These are phyloP conservation scores for Cercospora sp. DNA, from an alignment of 2,329 filamentous ascomycete species.

Conservation along the genomic window DNA sequence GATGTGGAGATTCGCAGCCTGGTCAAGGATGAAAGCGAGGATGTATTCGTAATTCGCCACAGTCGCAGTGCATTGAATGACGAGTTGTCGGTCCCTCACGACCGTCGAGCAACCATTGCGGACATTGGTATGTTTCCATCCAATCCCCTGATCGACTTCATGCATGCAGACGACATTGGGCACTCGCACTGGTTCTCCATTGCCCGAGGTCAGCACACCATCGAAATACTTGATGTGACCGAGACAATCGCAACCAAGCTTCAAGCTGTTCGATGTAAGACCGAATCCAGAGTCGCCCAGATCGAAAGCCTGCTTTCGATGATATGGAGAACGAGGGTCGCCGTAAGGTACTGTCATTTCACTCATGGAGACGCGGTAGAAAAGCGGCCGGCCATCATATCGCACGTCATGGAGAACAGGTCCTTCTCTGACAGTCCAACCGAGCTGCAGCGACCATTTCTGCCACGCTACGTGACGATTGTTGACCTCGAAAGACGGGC, in stretches of 20 bases:
- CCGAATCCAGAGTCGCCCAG: conserved; percentile 67
- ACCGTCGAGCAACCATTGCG: no score
- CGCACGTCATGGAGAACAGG: conserved; percentile 59
- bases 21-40: no score
- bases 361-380: conserved; percentile 65
- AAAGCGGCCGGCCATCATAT: conserved; percentile 56
- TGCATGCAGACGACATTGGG: no score
- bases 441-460: conserved; percentile 39
- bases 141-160: no score
- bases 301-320: conserved; percentile 71
- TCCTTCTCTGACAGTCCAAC: no score
- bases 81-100: no score
- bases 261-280: conserved; percentile 67
- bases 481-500: conserved; percentile 63
- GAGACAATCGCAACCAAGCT: conserved; percentile 43
- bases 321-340: conserved; percentile 66
- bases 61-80: no score
- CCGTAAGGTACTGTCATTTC: conserved; percentile 67
- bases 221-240: no score
- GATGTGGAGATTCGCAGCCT: no score
- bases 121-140: no score
- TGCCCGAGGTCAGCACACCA: conserved; percentile 44
- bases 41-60: no score
- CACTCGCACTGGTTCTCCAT: conserved; percentile 64
- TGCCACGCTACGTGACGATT: conserved; percentile 48